Evolutionary conservation across 2,329 filamentous ascomycete genomes (phyloP), one percentile per base, ranked within the genome.

Genomic region (Leptographium radiaticola): DNA sequence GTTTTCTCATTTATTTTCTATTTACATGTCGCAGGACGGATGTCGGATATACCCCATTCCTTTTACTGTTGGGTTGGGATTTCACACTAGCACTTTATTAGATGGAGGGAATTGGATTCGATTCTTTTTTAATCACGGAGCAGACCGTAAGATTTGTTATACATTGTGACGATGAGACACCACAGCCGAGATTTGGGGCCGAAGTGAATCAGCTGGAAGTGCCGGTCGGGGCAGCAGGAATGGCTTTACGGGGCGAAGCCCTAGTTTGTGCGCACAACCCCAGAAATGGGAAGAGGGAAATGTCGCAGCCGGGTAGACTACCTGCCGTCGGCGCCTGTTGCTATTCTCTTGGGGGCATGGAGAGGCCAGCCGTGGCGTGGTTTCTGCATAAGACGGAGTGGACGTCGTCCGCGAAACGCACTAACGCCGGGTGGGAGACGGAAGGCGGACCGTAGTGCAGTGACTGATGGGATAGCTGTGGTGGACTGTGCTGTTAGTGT

Each of bases 1-100:
- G 11, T 20, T 36, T 36, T 25, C 16, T 42, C 7, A 48, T 47
- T 39, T 11, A 34, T 53, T 47, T 16, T 20, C n/a, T 34, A 25
- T 25, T 25, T 25, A 25, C 25, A 25, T 25, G 25, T 47, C 30
- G 36, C 45, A 53, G 51, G 45, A n/a, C 45, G 44, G 45, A 42
- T 36, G 51, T 43, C 25, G 51, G 51, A 53, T 53, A 53, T 53
- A 53, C 51, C 51, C 51, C 51, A 52, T 52, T 52, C 50, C 50
- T 46, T 52, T 52, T 25, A 40, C 49, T 51, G 40, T 51, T 31
- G 36, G 49, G 38, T 38, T 36, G 49, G 49, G 40, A 20, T 44
- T 33, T 34, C 31, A 34, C 42, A 33, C 15, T 42, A 39, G 34
- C 34, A 36, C 34, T 39, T 49, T 48, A 40, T 44, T 44, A 51